These are phyloP conservation scores for Pochonia chlamydosporia DNA, from an alignment of 2,329 filamentous ascomycete species.

Conservation along the genomic window DNA sequence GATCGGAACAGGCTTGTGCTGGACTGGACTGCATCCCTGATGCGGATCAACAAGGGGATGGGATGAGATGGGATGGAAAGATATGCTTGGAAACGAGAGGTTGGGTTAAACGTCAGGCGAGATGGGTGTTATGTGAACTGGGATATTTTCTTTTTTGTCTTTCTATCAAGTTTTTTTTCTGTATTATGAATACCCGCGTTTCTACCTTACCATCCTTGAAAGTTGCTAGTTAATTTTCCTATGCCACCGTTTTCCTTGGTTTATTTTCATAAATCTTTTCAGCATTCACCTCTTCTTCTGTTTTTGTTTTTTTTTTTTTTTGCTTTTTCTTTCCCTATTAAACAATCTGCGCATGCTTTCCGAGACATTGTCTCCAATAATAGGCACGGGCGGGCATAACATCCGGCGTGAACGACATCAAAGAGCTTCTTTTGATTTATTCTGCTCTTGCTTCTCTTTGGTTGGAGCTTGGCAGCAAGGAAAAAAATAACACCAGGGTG, in stretches of 20 bases:
- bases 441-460: not conserved
- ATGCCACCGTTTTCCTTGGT: not conserved
- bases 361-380: constrained; percentile 1
- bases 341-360: constrained; percentile 3
- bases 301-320: not conserved
- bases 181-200: not conserved
- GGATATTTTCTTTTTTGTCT: not conserved
- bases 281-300: not conserved
- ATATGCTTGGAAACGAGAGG: no score
- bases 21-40: not conserved
- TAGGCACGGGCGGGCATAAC: not conserved
- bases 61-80: not conserved
- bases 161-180: not conserved
- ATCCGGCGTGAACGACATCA: not conserved
- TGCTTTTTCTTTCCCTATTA: constrained; percentile 9
- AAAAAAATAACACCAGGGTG: not conserved
- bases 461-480: not conserved
- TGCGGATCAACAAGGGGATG: not conserved
- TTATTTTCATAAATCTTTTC: not conserved
- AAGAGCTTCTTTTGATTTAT: not conserved
- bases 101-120: not conserved
- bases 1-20: not conserved
- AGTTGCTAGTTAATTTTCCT: constrained; percentile 8
- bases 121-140: not conserved
- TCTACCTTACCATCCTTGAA: not conserved